A percentile compares a stretch with the other conserved stretches of the same genome.
phyloP scores from a whole-genome alignment of 805 yeast genomes.

The Saccharomycopsis fermentans region DNA sequence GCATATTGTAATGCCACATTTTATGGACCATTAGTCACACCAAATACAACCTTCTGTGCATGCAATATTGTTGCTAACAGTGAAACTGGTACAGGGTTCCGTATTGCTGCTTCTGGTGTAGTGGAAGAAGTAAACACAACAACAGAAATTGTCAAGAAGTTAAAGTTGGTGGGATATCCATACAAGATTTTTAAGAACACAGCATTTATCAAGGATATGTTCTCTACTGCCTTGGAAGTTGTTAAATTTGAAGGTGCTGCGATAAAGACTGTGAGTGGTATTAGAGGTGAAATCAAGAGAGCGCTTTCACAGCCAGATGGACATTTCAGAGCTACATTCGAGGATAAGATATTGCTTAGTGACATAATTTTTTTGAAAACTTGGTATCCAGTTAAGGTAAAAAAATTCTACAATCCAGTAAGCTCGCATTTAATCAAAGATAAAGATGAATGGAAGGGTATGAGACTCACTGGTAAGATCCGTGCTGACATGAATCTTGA shows the following conservation, averaged over 20 bases:
- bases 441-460: constrained; percentile 89
- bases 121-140: constrained; percentile 87
- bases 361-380: constrained; percentile 86
- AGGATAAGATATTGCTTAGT: constrained; percentile 84
- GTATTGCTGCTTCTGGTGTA: constrained; percentile 95
- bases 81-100: constrained; percentile 79
- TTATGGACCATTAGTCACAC: constrained; percentile 95
- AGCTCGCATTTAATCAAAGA: constrained; percentile 72
- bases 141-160: constrained; percentile 88
- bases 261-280: constrained; percentile 93
- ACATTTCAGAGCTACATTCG: constrained; percentile 90
- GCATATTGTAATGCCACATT: constrained; percentile 92
- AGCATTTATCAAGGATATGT: constrained; percentile 96
- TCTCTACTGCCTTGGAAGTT: constrained; percentile 81
- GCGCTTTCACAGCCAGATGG: constrained; percentile 95
- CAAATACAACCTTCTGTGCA: constrained; percentile 95
- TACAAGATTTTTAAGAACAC: constrained; percentile 90
- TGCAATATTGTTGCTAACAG: constrained; percentile 78
- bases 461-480: constrained; percentile 90
- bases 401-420: constrained; percentile 91
- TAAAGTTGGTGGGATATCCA: constrained; percentile 92
- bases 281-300: constrained; percentile 93
- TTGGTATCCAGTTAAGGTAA: constrained; percentile 92
- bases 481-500: constrained; percentile 63
- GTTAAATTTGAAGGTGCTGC: constrained; percentile 98